These are phyloP conservation scores for Cichorium intybus DNA, from an alignment of 140 eudicot species.

Conservation along the genomic window DNA sequence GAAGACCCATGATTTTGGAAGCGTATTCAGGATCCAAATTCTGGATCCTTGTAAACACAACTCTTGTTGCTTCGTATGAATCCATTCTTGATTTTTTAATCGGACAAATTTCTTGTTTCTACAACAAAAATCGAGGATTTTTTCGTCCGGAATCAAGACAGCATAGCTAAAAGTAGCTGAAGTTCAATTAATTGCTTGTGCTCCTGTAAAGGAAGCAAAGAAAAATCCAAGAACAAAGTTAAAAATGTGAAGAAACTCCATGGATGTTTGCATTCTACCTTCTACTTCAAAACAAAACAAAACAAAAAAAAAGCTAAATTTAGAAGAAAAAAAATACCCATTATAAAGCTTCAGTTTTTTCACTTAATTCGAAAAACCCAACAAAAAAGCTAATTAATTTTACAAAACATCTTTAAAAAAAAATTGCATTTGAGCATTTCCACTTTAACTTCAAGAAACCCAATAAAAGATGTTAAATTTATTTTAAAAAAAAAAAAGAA, in stretches of 20 bases:
- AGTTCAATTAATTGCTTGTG: slow-evolving; percentile 12
- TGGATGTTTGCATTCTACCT: slow-evolving; percentile 4
- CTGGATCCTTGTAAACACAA: slow-evolving; percentile 65
- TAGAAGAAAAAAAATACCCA: slow-evolving; percentile 12
- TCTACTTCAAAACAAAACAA: slow-evolving; percentile 1
- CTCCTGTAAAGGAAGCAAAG: slow-evolving; percentile 30
- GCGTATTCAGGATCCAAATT: slow-evolving; percentile 76
- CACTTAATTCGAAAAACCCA: slow-evolving; percentile 4
- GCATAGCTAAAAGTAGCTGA: slow-evolving; percentile 15
- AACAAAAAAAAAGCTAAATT: neutral
- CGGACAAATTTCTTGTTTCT: neutral
- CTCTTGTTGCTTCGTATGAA: slow-evolving; percentile 77
- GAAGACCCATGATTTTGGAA: slow-evolving; percentile 75
- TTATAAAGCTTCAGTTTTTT: slow-evolving; percentile 11
- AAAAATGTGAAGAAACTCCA: slow-evolving; percentile 13
- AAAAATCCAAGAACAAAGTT: slow-evolving; percentile 1
- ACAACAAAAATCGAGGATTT: slow-evolving; percentile 16
- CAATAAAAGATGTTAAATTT: neutral
- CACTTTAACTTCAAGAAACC: neutral
- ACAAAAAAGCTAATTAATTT: neutral
- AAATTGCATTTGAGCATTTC: slow-evolving; percentile 5
- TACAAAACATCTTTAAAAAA: neutral
- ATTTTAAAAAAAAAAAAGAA: neutral
- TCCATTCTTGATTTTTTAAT: slow-evolving; percentile 42
- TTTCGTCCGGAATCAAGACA: slow-evolving; percentile 5